phyloP scores from a whole-genome alignment of 75 land plant genomes.

The Azolla pinnata region DNA sequence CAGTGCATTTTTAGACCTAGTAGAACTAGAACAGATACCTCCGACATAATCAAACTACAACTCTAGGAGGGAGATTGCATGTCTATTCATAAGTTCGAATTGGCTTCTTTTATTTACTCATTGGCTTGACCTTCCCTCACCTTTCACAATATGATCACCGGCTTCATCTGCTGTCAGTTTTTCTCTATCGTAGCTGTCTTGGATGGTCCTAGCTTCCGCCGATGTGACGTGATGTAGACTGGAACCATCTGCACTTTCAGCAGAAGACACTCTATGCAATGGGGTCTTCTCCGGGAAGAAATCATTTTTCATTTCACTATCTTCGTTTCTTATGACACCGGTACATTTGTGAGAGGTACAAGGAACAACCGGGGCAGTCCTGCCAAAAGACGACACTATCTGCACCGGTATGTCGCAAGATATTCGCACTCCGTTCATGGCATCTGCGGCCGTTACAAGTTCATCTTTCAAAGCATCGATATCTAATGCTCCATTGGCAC shows the following conservation, averaged over 20 bases:
- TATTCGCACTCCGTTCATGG: not conserved
- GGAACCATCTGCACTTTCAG: not conserved
- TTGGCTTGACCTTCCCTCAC: no score
- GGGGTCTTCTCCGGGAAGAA: not conserved
- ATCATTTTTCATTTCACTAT: not conserved
- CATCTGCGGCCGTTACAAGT: slow-evolving; percentile 32
- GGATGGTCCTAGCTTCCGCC: no score
- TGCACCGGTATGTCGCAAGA: not conserved
- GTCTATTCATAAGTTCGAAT: no score
- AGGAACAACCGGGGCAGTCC: not conserved
- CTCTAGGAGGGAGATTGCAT: not conserved
- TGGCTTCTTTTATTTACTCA: no score
- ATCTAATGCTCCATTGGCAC: slow-evolving; percentile 54
- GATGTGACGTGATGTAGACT: not conserved
- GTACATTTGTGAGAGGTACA: not conserved
- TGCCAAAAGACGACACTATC: not conserved
- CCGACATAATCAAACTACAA: not conserved
- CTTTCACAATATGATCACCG: not conserved
- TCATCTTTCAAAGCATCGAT: slow-evolving; percentile 50
- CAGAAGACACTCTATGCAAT: not conserved
- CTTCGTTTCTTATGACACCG: not conserved
- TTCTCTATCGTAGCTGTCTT: no score
- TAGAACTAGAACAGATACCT: not conserved
- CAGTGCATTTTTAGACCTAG: not conserved
- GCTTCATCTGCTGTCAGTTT: not conserved